Conservation (phyloP, 2,329 filamentous ascomycete species). For the Fusarium multiceps region DNA sequence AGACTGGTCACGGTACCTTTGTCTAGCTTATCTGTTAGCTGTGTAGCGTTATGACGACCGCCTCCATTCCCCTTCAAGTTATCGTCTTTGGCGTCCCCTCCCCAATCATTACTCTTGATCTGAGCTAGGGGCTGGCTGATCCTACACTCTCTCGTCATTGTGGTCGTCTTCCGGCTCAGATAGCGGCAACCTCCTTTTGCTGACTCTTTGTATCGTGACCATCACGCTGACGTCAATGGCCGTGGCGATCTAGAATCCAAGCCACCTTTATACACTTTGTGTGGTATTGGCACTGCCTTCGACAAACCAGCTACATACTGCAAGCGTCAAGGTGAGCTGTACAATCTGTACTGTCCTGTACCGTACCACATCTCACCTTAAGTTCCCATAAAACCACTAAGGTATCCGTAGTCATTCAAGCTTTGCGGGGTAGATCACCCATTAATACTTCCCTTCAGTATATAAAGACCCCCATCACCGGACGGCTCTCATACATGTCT, state of each 20-base stretch:
- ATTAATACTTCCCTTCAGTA: conserved; percentile 17
- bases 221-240: conserved; percentile 48
- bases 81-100: conserved; percentile 3
- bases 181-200: conserved; percentile 22
- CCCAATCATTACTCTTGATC: conserved; percentile 28
- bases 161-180: conserved; percentile 10
- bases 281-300: conserved; percentile 11
- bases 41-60: conserved; percentile 27
- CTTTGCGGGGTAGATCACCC: conserved; percentile 46
- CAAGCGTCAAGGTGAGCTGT: background rate
- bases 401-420: conserved; percentile 15
- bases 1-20: conserved; percentile 37
- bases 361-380: background rate
- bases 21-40: conserved; percentile 29
- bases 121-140: conserved; percentile 29
- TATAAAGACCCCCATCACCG: conserved; percentile 30
- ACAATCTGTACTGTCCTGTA: background rate
- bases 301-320: background rate
- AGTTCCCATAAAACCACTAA: background rate
- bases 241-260: conserved; percentile 33
- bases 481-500: background rate
- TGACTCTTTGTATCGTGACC: conserved; percentile 39
- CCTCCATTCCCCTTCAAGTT: background rate
- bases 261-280: conserved; percentile 25
- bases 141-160: conserved; percentile 31